Conservation (phyloP, 352 stramenopile genomes). For the Saprolegnia parasitica region DNA sequence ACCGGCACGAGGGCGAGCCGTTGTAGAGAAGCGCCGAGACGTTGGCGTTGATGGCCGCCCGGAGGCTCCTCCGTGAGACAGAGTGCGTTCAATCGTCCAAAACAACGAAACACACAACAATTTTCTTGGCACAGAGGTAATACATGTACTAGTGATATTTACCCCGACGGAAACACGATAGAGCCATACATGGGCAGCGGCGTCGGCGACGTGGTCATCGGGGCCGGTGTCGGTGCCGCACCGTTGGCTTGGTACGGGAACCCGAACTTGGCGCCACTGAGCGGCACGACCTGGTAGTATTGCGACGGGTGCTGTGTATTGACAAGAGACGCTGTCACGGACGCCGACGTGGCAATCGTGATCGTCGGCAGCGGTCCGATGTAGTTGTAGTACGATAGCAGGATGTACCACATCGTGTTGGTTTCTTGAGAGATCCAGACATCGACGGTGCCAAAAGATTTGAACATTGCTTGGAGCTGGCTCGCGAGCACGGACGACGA, state of each 20-base stretch:
- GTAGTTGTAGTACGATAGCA: background rate
- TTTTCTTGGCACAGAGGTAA: no score
- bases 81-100: no score
- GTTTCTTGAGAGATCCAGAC: background rate
- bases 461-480: constrained; percentile 1
- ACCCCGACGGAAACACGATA: background rate
- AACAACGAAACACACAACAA: no score
- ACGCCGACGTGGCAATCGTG: background rate
- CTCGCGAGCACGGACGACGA: background rate
- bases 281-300: background rate
- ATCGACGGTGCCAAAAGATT: background rate
- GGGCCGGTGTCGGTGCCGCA: background rate
- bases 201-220: background rate
- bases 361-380: background rate
- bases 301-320: background rate
- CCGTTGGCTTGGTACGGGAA: constrained; percentile 3
- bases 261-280: background rate
- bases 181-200: background rate
- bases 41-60: background rate
- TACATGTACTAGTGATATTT: no score
- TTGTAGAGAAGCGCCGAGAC: background rate
- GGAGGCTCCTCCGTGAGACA: background rate
- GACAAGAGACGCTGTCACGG: background rate
- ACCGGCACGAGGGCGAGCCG: background rate
- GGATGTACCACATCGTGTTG: background rate